Evolutionary conservation across 202 grass and related monocot genomes (phyloP).

Genomic region (Musa balbisiana): DNA sequence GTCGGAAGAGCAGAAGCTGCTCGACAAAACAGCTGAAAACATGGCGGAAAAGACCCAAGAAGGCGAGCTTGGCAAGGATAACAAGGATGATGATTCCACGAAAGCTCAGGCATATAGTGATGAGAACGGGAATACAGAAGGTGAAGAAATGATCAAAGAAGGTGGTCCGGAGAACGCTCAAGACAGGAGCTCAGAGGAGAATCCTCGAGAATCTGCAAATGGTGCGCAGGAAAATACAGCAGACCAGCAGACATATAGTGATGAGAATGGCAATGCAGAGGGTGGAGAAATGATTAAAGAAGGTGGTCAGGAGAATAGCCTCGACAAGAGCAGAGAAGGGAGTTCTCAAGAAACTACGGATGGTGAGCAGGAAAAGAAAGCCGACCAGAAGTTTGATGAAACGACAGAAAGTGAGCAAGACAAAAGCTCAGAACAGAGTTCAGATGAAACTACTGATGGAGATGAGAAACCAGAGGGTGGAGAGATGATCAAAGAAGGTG

Average conservation of each 20-base stretch:
- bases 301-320: constrained; percentile 13
- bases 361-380: neutral
- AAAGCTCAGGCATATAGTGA: neutral
- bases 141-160: no score
- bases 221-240: neutral
- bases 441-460: neutral
- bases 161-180: no score
- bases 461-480: neutral
- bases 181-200: neutral
- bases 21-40: constrained; percentile 26
- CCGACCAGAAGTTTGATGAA: neutral
- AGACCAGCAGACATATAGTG: constrained; percentile 33
- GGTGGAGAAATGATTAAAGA: constrained; percentile 63
- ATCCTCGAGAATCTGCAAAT: neutral
- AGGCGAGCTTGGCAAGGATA: neutral
- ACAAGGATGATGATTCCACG: constrained; percentile 7
- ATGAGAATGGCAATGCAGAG: constrained; percentile 73
- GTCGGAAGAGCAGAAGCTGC: constrained; percentile 22
- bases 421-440: neutral
- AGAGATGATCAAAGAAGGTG: neutral
- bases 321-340: constrained; percentile 26
- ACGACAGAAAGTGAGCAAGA: neutral
- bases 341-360: constrained; percentile 6
- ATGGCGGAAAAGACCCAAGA: constrained; percentile 21
- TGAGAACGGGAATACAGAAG: neutral